Base-by-base conservation (phyloP, 371 early-diverging fungal species). In the Mucor circinelloides region DNA sequence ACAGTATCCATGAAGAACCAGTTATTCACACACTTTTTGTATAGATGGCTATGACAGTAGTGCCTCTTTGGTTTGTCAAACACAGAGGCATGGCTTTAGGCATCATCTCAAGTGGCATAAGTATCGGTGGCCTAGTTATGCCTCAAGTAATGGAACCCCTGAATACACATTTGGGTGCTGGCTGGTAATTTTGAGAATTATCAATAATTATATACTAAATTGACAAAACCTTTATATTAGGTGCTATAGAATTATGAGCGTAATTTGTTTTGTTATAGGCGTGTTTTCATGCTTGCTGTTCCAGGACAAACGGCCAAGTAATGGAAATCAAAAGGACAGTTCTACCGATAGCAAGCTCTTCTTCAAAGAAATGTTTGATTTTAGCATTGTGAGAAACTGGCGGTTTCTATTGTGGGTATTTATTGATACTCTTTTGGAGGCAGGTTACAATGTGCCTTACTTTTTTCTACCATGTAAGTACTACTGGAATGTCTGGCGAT, bases 111-210 rank as follows among this genome's bases (percentile, higher is more conserved):
- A 78, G 91, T 68, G 95, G 94, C 10, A 79, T 86, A 5, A 91
- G 92, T n/a, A 74, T 92, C 48, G 94, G 94, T 30, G 93, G 93
- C 0, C 79, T 93, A 4, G 82, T 85, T 13, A 78, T 92, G 67
- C 83, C 90, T 2, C 86, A 89, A 12, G 38, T 93, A 6, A 79
- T 89, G 60, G 87, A 85, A 25, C 69, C 74, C 17, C 68, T 92
- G 2, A 84, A 92, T 57, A 70, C 76, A 19, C 65, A 48, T 10
- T 62, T 90, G 15, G 91, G 91, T 0, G 72, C 81, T 27, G 70
- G 71, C 17, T 90, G 87, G 86, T 77, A 80, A 46, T 13, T n/a
- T n/a, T 12, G 5, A 34, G 34, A 17, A 27, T 28, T 25, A 50
- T 25, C 23, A 23, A 23, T 50, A 50, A 50, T 19, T 19, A 3